Evolutionary conservation across 1,284 basidiomycete species (phyloP).

Genomic region (Ceratobasidium papillatum): DNA sequence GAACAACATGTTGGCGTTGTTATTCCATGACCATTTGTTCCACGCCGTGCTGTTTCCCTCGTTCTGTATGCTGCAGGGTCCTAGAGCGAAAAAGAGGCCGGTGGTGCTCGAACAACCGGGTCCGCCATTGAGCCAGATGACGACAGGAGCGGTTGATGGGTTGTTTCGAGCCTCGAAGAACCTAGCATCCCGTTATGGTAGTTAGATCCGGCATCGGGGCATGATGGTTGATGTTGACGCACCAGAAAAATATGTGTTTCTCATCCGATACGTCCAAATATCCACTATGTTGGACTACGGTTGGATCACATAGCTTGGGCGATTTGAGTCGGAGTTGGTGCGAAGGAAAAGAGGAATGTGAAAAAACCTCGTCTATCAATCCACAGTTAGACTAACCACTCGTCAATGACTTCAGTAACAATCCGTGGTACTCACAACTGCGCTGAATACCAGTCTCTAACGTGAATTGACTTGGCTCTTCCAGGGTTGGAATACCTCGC

Average conservation of each 20-base stretch:
- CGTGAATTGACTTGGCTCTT: background rate
- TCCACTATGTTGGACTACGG: conserved; percentile 57
- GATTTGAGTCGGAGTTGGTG: conserved; percentile 57
- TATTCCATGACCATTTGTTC: conserved; percentile 62
- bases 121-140: conserved; percentile 60
- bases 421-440: background rate
- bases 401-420: background rate
- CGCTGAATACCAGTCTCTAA: background rate
- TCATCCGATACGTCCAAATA: conserved; percentile 62
- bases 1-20: conserved; percentile 56
- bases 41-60: conserved; percentile 56
- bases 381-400: background rate
- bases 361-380: conserved; percentile 52
- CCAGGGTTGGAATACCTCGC: background rate
- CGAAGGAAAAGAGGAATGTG: conserved; percentile 58
- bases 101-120: conserved; percentile 55
- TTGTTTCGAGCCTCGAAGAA: conserved; percentile 57
- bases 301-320: conserved; percentile 57
- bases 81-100: conserved; percentile 56
- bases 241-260: conserved; percentile 56
- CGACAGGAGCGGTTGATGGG: conserved; percentile 57
- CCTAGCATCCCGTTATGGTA: conserved; percentile 22
- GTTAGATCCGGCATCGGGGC: conserved; percentile 42
- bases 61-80: conserved; percentile 59
- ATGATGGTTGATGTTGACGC: background rate